A percentile compares a stretch with the other conserved stretches of the same genome.
Evolutionary conservation across 2,329 filamentous ascomycete genomes (phyloP).

Genomic region (Microdochium trichocladiopsis): DNA sequence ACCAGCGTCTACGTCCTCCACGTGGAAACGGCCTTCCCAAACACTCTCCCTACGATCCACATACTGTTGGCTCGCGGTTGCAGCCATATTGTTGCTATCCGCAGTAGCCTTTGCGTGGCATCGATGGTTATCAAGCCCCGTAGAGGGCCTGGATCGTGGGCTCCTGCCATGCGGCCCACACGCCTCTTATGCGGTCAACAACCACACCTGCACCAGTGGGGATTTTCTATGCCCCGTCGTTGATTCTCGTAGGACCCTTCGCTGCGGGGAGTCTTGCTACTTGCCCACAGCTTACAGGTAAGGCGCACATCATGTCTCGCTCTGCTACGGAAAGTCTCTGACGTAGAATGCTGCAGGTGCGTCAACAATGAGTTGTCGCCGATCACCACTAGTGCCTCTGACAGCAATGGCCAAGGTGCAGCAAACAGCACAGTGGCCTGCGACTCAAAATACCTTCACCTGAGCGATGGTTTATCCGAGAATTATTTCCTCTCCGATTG

Average conservation of each 20-base stretch:
- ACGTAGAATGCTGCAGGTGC: slow-evolving; percentile 6
- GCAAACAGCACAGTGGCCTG: slow-evolving; percentile 5
- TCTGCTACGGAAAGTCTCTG: background rate
- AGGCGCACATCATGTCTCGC: background rate
- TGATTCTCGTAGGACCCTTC: slow-evolving; percentile 15
- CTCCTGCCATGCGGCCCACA: slow-evolving; percentile 12
- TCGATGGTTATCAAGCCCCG: background rate
- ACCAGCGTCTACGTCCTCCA: too few relatives aligned
- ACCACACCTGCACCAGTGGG: slow-evolving; percentile 16
- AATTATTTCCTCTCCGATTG: slow-evolving; percentile 64
- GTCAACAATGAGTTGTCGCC: slow-evolving; percentile 4
- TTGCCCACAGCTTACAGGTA: slow-evolving; percentile 15
- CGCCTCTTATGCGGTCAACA: slow-evolving; percentile 11
- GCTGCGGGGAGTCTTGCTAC: slow-evolving; percentile 18
- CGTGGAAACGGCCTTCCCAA: too few relatives aligned
- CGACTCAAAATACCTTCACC: slow-evolving; percentile 15
- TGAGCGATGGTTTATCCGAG: slow-evolving; percentile 51
- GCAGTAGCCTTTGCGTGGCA: background rate
- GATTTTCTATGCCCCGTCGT: slow-evolving; percentile 20
- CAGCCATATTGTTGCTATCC: slow-evolving; percentile 6
- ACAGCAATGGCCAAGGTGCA: slow-evolving; percentile 1
- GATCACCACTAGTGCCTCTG: background rate
- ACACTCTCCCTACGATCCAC: background rate
- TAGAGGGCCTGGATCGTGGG: slow-evolving; percentile 1
- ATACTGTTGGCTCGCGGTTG: background rate